Base-by-base conservation (phyloP, 257 asterid species). In the Echites panduratus region DNA sequence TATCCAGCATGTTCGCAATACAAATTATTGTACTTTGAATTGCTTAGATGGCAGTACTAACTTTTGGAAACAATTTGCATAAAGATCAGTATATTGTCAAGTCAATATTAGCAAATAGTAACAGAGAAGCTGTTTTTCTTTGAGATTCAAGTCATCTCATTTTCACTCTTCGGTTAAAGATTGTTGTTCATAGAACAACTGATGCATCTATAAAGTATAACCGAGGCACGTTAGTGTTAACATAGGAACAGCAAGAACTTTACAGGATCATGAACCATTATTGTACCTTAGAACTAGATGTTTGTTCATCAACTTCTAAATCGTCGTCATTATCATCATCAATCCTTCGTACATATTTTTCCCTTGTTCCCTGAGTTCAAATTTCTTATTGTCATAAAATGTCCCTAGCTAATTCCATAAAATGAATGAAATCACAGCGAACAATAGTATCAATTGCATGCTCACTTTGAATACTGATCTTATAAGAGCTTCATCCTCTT, bases 401-500 rank as follows among this genome's bases (percentile, higher is more conserved):
- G 9, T 52, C 1, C 32, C 32, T 48, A 32, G 20, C 27, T 24
- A 69, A 35, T 27, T 4, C 13, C 12, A 26, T 27, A 22, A 72
- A 71, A 13, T 41, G 52, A 20, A 68, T 35, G 72, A 35, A 73
- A 62, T 19, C 48, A 57, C 52, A 38, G 49, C 22, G 44, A 20
- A 53, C 41, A 69, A 22, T 17, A 43, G 38, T 24, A 27, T 35
- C 17, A 72, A 66, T 26, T 57, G 8, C 14, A 58, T 82, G 66
- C 84, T 72, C 61, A 84, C 95, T 79, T 73, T 72, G 81, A 88
- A 92, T 59, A 88, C 54, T n/a, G 86, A 75, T 82, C 81, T 85
- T 77, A 88, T 87, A 12, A 81, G 87, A 70, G 94, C 94, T 84
- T 92, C 98, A 47, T 92, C 96, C 48, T 88, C 90, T 80, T 88